These are phyloP conservation scores for Colletotrichum tropicale DNA, from an alignment of 2,329 filamentous ascomycete genomes.

Conservation along the genomic window DNA sequence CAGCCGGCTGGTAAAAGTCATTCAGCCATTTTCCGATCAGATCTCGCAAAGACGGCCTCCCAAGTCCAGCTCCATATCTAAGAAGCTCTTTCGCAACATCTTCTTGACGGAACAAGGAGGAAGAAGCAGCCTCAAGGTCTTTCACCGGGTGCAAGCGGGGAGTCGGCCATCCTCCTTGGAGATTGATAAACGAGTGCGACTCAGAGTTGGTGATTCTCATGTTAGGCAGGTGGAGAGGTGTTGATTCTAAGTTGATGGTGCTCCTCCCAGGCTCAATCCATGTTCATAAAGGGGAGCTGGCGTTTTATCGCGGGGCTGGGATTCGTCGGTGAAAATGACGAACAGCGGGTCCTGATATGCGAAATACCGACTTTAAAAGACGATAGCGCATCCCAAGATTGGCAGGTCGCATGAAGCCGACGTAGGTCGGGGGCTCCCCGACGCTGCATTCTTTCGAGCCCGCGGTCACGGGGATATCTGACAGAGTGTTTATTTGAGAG, in stretches of 20 bases:
- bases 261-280: background rate
- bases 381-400: background rate
- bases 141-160: background rate
- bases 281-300: background rate
- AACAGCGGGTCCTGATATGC: background rate
- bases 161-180: background rate
- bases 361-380: background rate
- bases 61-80: background rate
- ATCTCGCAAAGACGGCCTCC: background rate
- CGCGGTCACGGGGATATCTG: background rate
- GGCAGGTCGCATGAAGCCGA: background rate
- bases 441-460: background rate
- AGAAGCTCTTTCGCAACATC: background rate
- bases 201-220: background rate
- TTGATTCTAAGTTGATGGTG: background rate
- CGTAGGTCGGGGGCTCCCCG: background rate
- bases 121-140: background rate
- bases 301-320: background rate
- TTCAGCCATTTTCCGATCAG: slow-evolving; percentile 71
- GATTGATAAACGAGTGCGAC: background rate
- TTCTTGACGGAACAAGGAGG: background rate
- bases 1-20: slow-evolving; percentile 54
- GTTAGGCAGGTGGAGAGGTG: background rate
- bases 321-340: background rate
- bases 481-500: background rate